A percentile compares a stretch with the other conserved stretches of the same genome.
Evolutionary conservation across 2,329 filamentous ascomycete species (phyloP).

Genomic region (Alternaria hordeiaustralica): DNA sequence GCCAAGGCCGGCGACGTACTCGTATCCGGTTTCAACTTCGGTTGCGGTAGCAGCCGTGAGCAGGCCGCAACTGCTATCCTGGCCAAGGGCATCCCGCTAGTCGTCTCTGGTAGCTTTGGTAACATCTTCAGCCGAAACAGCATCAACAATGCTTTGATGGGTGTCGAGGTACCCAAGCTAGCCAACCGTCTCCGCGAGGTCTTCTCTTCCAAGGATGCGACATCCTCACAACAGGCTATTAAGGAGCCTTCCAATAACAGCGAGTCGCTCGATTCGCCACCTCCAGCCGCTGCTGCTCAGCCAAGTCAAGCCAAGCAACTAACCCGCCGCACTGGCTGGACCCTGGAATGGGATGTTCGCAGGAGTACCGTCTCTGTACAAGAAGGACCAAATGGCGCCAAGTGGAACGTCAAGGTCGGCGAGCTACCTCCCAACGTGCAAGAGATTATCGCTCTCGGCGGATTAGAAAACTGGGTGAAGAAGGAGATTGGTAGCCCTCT

Average conservation of each 20-base stretch:
- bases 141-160: constrained; percentile 81
- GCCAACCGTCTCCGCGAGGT: constrained; percentile 69
- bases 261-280: constrained; percentile 59
- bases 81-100: constrained; percentile 79
- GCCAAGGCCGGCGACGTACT: constrained; percentile 78
- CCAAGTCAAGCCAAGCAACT: constrained; percentile 60
- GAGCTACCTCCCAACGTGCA: constrained; percentile 87
- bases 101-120: constrained; percentile 80
- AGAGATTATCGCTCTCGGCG: constrained; percentile 65
- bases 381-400: constrained; percentile 70
- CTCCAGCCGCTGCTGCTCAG: constrained; percentile 44
- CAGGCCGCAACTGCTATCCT: constrained; percentile 88
- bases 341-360: constrained; percentile 78
- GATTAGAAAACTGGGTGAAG: constrained; percentile 84
- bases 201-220: constrained; percentile 52
- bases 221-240: constrained; percentile 48
- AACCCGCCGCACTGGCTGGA: constrained; percentile 83
- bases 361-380: constrained; percentile 73
- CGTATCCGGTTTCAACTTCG: constrained; percentile 88
- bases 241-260: constrained; percentile 60
- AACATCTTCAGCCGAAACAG: constrained; percentile 83
- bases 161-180: constrained; percentile 72
- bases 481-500: constrained; percentile 61
- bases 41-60: constrained; percentile 80
- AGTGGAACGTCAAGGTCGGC: constrained; percentile 82